phyloP scores from a whole-genome alignment of 495 filamentous ascomycete genomes.

The Peziza echinospora region DNA sequence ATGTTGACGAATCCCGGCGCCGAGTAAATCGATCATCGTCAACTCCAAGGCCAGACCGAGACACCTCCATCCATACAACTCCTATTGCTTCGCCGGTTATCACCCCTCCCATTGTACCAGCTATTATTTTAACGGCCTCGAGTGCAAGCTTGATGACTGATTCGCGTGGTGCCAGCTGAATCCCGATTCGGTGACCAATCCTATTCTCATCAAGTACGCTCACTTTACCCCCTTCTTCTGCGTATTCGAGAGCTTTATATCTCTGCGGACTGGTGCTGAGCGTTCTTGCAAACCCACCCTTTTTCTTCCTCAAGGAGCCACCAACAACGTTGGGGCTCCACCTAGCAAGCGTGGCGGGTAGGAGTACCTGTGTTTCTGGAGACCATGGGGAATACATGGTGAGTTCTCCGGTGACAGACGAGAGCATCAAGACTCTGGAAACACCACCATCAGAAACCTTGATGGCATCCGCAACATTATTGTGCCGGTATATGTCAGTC shows the following conservation, averaged over 20 bases:
- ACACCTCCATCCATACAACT: conserved; percentile 14
- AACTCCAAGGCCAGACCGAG: background rate
- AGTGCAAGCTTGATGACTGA: conserved; percentile 11
- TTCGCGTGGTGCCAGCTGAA: conserved; percentile 15
- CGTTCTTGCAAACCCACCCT: conserved; percentile 17
- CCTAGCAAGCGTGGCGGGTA: conserved; percentile 24
- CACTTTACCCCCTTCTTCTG: conserved; percentile 17
- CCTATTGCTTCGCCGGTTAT: conserved; percentile 13
- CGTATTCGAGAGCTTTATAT: conserved; percentile 12
- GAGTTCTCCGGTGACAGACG: conserved; percentile 38
- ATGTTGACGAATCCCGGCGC: background rate
- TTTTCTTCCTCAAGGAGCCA: conserved; percentile 16
- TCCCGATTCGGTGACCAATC: conserved; percentile 16
- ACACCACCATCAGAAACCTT: conserved; percentile 46
- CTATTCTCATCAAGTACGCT: conserved; percentile 19
- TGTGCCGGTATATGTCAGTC: conserved; percentile 20
- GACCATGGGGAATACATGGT: conserved; percentile 61
- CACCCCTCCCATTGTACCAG: conserved; percentile 9
- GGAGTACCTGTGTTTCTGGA: conserved; percentile 32
- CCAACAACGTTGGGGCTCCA: conserved; percentile 20
- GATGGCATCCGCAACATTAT: conserved; percentile 51
- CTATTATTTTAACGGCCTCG: conserved; percentile 14
- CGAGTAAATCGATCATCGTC: background rate
- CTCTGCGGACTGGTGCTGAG: conserved; percentile 17
- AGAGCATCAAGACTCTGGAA: conserved; percentile 44